Evolutionary conservation across 2,329 filamentous ascomycete species (phyloP), one percentile per base, ranked within the genome.

Genomic region (Fusarium sp.): DNA sequence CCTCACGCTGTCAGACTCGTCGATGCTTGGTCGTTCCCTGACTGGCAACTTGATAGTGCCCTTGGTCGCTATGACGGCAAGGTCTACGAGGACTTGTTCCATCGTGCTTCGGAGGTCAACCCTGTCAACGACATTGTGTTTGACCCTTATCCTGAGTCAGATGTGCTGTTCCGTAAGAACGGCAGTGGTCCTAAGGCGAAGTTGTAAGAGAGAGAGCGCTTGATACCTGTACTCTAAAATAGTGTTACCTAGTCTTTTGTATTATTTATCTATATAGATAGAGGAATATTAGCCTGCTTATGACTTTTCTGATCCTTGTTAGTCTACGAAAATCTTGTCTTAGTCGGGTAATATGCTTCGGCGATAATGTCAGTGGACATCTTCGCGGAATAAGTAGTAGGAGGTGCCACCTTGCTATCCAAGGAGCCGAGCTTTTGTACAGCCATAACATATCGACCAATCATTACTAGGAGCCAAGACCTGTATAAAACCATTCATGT

Each of bases 31-130:
- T 88, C 89, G 68, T 93, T 95, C 82, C 90, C 92, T 3, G 92
- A 95, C 79, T 95, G 91, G 91, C 91, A 93, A 75, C 86, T 95
- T 5, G 92, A 95, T 79, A 91, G 88, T 75, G 90, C 89, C 65
- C 80, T 95, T 42, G 92, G 93, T 3, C 85, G 92, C 4, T 88
- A 88, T 47, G 92, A 95, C 68, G 92, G 93, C 26, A 91, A 92
- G 76, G 92, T 94, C 3, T 95, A 95, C 75, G 91, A 93, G 79
- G 92, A 94, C 75, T 86, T 95, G 84, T 95, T 94, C 82, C 85
- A 90, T 77, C 84, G 92, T 20, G 93, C 92, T 1, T 91, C 89
- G 68, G 87, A 93, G 83, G 82, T 92, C 75, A 95, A 95, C 77
- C 92, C 92, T 4, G 82, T 95, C 48, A 95, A 95, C 78, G 86